These are phyloP conservation scores for Ruellia speciosa DNA, from an alignment of 305 asterid genomes.

Conservation along the genomic window DNA sequence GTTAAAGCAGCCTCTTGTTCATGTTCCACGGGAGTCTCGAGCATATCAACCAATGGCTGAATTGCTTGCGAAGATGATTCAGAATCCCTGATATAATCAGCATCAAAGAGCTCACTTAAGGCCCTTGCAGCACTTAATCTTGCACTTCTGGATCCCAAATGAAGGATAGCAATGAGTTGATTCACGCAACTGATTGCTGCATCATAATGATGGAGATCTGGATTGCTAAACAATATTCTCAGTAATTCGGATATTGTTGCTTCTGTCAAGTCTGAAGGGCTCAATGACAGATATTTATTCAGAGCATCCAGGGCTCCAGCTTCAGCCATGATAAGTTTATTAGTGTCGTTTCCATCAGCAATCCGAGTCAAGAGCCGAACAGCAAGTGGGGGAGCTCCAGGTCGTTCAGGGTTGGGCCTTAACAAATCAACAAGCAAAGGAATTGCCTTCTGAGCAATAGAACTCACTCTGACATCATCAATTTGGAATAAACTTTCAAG, in stretches of 20 bases:
- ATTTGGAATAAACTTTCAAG: conserved; percentile 56
- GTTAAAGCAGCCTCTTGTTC: conserved; percentile 68
- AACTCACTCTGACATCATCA: conserved; percentile 70
- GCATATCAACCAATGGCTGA: conserved; percentile 79
- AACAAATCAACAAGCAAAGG: conserved; percentile 80
- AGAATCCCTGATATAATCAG: conserved; percentile 53
- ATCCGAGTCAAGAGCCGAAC: conserved; percentile 62
- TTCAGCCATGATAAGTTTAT: conserved; percentile 77
- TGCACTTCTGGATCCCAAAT: conserved; percentile 76
- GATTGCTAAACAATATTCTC: conserved; percentile 58
- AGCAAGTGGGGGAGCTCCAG: conserved; percentile 72
- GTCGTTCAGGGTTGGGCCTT: conserved; percentile 79
- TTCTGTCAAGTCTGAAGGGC: conserved; percentile 81
- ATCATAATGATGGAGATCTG: conserved; percentile 49
- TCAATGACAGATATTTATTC: conserved; percentile 69
- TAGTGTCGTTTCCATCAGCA: conserved; percentile 65
- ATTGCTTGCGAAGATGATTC: conserved; percentile 70
- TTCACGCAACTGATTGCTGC: conserved; percentile 58
- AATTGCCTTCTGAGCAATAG: conserved; percentile 55
- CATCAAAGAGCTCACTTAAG: conserved; percentile 57
- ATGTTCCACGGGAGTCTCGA: conserved; percentile 41
- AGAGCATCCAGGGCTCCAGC: conserved; percentile 76
- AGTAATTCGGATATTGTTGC: conserved; percentile 67
- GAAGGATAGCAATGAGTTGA: conserved; percentile 89
- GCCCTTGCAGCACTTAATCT: conserved; percentile 78